Evolutionary conservation across 2,329 filamentous ascomycete genomes (phyloP).

Genomic region (Verticillium longisporum): DNA sequence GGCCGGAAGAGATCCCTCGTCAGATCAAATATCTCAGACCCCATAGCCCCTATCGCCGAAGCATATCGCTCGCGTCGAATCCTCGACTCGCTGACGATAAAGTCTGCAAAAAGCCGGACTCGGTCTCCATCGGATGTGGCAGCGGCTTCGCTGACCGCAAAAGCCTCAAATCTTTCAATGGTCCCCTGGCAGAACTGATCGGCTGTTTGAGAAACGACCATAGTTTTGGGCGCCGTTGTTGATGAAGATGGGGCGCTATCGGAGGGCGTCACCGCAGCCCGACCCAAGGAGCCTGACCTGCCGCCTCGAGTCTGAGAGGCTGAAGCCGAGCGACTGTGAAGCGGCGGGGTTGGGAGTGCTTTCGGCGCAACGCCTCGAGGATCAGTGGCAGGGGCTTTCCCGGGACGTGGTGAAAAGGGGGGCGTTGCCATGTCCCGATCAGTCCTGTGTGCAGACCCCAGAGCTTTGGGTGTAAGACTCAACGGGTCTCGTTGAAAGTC

Average conservation of each 20-base stretch:
- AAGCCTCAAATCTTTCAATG: conserved; percentile 68
- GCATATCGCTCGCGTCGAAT: conserved; percentile 77
- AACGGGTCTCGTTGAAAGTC: conserved; percentile 40
- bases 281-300: conserved; percentile 14
- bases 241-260: conserved; percentile 24
- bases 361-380: conserved; percentile 52
- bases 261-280: conserved; percentile 7
- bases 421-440: conserved; percentile 52
- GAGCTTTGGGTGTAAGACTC: conserved; percentile 52
- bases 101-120: conserved; percentile 83
- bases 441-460: conserved; percentile 31
- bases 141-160: conserved; percentile 67
- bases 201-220: conserved; percentile 43
- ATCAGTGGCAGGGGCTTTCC: conserved; percentile 36
- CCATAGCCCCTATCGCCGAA: conserved; percentile 68
- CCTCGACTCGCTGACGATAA: conserved; percentile 80
- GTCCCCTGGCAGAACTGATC: conserved; percentile 65
- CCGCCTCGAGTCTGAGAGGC: conserved; percentile 32
- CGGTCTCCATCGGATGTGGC: conserved; percentile 72
- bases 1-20: conserved; percentile 72
- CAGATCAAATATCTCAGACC: conserved; percentile 74
- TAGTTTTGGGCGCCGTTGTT: conserved; percentile 35
- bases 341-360: conserved; percentile 66
- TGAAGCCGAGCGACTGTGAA: conserved; percentile 50
- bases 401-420: conserved; percentile 60